A percentile compares a stretch with the other conserved stretches of the same genome.
phyloP scores from a whole-genome alignment of 2,329 filamentous ascomycete species.

The Gremmenia infestans region DNA sequence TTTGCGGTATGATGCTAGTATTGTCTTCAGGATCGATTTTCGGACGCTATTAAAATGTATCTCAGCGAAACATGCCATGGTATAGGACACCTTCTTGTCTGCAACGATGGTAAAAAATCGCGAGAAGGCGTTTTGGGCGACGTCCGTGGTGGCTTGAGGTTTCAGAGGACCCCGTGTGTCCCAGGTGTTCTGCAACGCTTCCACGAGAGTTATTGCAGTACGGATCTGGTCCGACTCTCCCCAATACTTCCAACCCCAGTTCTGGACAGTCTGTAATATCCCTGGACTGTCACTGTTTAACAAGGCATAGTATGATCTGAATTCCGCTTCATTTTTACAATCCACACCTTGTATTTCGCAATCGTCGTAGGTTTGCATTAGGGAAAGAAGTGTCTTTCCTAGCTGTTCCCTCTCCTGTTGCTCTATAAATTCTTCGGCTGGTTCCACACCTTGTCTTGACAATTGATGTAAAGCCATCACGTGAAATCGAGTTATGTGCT shows the following conservation, averaged over 20 bases:
- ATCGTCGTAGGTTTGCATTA: constrained; percentile 63
- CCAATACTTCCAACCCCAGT: constrained; percentile 54
- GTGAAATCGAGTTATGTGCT: constrained; percentile 63
- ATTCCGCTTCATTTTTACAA: constrained; percentile 61
- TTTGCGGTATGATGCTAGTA: constrained; percentile 51
- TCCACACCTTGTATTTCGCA: constrained; percentile 52
- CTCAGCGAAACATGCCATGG: constrained; percentile 65
- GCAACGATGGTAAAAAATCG: constrained; percentile 58
- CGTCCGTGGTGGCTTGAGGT: constrained; percentile 32
- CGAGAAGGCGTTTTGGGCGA: constrained; percentile 45
- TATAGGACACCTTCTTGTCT: constrained; percentile 55
- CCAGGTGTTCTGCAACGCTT: constrained; percentile 54
- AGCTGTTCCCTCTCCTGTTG: constrained; percentile 66
- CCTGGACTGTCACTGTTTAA: constrained; percentile 56
- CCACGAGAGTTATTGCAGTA: constrained; percentile 55
- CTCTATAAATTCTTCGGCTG: constrained; percentile 55
- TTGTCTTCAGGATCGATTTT: constrained; percentile 50
- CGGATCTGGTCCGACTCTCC: constrained; percentile 54
- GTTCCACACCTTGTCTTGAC: constrained; percentile 48
- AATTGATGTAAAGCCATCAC: constrained; percentile 60
- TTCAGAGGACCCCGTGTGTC: constrained; percentile 53
- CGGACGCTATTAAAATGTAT: constrained; percentile 61
- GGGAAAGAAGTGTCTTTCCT: constrained; percentile 58
- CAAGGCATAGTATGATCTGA: constrained; percentile 60
- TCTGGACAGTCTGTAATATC: constrained; percentile 48